Conservation (phyloP, 164 flowering plant genomes). For the Amborella trichopoda region DNA sequence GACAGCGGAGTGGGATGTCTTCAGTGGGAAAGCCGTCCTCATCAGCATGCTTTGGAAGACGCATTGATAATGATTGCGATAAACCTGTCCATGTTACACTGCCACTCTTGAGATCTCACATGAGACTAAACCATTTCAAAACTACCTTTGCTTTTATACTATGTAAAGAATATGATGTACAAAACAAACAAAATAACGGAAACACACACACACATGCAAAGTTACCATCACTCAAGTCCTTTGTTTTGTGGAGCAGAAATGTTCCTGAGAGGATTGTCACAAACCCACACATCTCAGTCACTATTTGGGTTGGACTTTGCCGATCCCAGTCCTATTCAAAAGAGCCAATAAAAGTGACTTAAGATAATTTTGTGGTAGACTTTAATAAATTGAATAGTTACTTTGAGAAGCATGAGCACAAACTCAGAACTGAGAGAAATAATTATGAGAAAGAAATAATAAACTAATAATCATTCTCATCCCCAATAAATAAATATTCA, state of each 20-base stretch:
- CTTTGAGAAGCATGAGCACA: too few species aligned
- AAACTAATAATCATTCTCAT: too few species aligned
- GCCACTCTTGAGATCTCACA: too few species aligned
- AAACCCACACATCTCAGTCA: slow-evolving; percentile 8
- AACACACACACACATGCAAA: not conserved
- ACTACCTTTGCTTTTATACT: too few species aligned
- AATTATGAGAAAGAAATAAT: too few species aligned
- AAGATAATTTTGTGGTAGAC: too few species aligned
- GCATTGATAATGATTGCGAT: slow-evolving; percentile 4
- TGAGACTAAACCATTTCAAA: too few species aligned
- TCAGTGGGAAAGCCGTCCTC: slow-evolving; percentile 24
- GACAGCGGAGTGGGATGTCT: slow-evolving; percentile 27
- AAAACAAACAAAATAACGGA: not conserved
- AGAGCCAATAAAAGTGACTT: not conserved
- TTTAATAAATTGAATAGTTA: too few species aligned
- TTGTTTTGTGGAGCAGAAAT: slow-evolving; percentile 5
- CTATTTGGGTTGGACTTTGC: slow-evolving; percentile 40
- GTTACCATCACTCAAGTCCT: slow-evolving; percentile 35
- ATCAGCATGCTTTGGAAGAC: slow-evolving; percentile 18
- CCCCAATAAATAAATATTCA: too few species aligned
- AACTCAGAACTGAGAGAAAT: too few species aligned
- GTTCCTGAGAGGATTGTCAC: slow-evolving; percentile 5
- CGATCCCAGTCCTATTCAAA: slow-evolving; percentile 55
- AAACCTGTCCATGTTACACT: too few species aligned
- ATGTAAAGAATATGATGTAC: too few species aligned